These are phyloP conservation scores for Pseudocercospora eumusae DNA, from an alignment of 2,329 filamentous ascomycete genomes.

Conservation along the genomic window DNA sequence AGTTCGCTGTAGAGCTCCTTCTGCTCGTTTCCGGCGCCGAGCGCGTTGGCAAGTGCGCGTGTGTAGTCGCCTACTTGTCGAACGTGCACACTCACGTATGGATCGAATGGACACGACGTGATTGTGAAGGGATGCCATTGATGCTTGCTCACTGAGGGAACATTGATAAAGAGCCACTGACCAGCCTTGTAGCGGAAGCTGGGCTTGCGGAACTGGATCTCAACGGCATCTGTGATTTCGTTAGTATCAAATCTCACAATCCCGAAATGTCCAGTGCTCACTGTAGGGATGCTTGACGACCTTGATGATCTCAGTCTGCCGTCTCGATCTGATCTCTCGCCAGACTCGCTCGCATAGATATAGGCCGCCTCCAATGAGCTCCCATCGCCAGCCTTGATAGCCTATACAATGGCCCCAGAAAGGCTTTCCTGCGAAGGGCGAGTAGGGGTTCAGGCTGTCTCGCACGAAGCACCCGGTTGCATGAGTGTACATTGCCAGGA, in stretches of 20 bases:
- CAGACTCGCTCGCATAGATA: slow-evolving; percentile 89
- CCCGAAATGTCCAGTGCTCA: slow-evolving; percentile 53
- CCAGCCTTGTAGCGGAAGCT: slow-evolving; percentile 98
- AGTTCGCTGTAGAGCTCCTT: slow-evolving; percentile 86
- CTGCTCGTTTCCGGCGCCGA: slow-evolving; percentile 88
- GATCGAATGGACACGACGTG: slow-evolving; percentile 94
- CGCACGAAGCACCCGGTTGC: slow-evolving; percentile 95
- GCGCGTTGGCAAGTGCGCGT: slow-evolving; percentile 83
- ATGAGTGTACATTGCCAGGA: slow-evolving; percentile 92
- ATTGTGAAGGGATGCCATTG: slow-evolving; percentile 99
- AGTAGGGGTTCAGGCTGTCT: slow-evolving; percentile 69
- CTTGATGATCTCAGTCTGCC: slow-evolving; percentile 85
- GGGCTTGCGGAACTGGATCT: slow-evolving; percentile 95
- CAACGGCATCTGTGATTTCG: slow-evolving; percentile 71
- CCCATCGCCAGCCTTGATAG: slow-evolving; percentile 97
- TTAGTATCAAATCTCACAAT: slow-evolving; percentile 34
- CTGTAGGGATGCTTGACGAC: slow-evolving; percentile 95
- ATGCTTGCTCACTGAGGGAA: slow-evolving; percentile 80
- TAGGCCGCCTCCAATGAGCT: slow-evolving; percentile 78
- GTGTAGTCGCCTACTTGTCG: slow-evolving; percentile 98
- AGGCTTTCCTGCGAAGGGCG: slow-evolving; percentile 76
- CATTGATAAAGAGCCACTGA: slow-evolving; percentile 96
- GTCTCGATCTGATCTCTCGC: slow-evolving; percentile 81
- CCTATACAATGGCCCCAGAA: slow-evolving; percentile 95
- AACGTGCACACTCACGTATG: slow-evolving; percentile 91